phyloP scores from a whole-genome alignment of 192 early-diverging fungal species.

The Linnemannia exigua region DNA sequence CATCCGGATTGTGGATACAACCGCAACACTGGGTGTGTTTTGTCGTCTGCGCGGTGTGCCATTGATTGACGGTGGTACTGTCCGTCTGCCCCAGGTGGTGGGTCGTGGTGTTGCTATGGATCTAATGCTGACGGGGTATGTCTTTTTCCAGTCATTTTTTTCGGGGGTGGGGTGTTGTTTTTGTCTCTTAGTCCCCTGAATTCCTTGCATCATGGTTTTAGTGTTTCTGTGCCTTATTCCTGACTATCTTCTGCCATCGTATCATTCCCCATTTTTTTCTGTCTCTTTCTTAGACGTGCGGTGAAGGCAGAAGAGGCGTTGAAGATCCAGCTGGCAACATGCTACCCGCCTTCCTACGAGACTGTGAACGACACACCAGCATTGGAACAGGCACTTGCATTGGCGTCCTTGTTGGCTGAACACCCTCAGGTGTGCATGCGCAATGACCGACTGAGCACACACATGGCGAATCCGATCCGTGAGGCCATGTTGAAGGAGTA shows the following conservation, averaged over 20 bases:
- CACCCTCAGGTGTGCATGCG: slow-evolving; percentile 65
- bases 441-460: slow-evolving; percentile 55
- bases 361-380: slow-evolving; percentile 34
- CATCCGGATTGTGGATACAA: slow-evolving; percentile 60
- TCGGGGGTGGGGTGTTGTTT: neutral
- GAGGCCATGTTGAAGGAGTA: slow-evolving; percentile 60
- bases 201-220: neutral
- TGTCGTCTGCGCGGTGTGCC: slow-evolving; percentile 66
- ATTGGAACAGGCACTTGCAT: slow-evolving; percentile 47
- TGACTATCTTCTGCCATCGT: neutral
- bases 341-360: slow-evolving; percentile 46
- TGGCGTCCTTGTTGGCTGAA: slow-evolving; percentile 42
- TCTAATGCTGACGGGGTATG: slow-evolving; percentile 62
- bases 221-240: neutral
- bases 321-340: slow-evolving; percentile 49
- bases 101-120: slow-evolving; percentile 65
- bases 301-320: slow-evolving; percentile 59
- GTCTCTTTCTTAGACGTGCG: slow-evolving; percentile 36
- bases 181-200: neutral
- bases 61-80: slow-evolving; percentile 66
- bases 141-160: too few species aligned
- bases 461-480: slow-evolving; percentile 40
- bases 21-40: slow-evolving; percentile 61
- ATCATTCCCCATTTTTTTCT: neutral
- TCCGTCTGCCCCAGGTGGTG: slow-evolving; percentile 62